Base-by-base conservation (phyloP, 371 early-diverging fungal genomes). In the Smittium mucronatum region DNA sequence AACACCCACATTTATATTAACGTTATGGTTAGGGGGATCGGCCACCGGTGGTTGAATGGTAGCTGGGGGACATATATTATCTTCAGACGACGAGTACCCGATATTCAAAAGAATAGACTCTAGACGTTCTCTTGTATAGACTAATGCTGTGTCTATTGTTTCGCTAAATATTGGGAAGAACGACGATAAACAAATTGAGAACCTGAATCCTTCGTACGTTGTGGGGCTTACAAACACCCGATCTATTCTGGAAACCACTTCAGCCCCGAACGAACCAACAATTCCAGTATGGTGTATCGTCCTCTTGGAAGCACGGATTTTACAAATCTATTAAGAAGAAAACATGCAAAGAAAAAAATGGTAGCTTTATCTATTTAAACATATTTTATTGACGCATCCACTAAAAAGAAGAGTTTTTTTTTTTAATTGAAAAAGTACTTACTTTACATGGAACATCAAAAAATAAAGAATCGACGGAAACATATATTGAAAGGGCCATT, bases 231-330 rank as follows among this genome's bases (percentile, higher is more conserved):
- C 79, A 75, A 86, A 82, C 69, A 82, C 81, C 32, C 80, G 74
- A 60, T 85, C 77, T 71, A 90, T 89, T 29, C 82, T 74, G 31
- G 78, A 73, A 36, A 89, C 80, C 33, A 90, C 81, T 63, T 81
- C 74, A 1, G 85, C 77, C 2, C 89, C 89, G 36, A 81, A 73
- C 32, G 76, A 68, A 30, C 90, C 89, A 26, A 78, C 78, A n/a
- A 90, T 89, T 35, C 87, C 86, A 1, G 89, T 88, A 33, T 88
- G 87, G 75, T 90, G 90, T n/a, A 86, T 78, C 69, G 71, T 67
- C 31, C 90, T 81, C 16, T 73, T 74, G 33, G 78, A 70, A 26
- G 89, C 86, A 8, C 90, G 84, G 57, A 80, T 75, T 72, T 81
- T 78, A 76, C 88, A 88, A 47, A 74, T 74, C 64, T 64, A 30